Evolutionary conservation across 768 basidiomycete species (phyloP).

Genomic region (Boletus vinaceobasis): DNA sequence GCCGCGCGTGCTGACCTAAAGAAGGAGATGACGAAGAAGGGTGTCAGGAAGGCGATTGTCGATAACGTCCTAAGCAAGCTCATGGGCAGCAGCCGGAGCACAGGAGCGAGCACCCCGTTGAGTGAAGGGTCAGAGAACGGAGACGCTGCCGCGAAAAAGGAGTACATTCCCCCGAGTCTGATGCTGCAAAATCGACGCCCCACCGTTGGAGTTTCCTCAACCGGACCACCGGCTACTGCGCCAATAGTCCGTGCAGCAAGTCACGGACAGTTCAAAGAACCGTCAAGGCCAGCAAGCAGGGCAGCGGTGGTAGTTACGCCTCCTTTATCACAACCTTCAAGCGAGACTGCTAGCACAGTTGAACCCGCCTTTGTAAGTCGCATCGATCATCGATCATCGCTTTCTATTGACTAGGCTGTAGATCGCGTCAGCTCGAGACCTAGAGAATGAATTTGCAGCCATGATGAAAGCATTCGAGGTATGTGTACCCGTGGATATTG

Average conservation of each 20-base stretch:
- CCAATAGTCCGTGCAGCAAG: constrained; percentile 45
- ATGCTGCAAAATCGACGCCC: constrained; percentile 53
- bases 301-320: constrained; percentile 44
- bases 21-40: constrained; percentile 83
- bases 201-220: constrained; percentile 31
- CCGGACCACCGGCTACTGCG: constrained; percentile 24
- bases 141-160: constrained; percentile 37
- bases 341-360: constrained; percentile 45
- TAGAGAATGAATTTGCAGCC: constrained; percentile 78
- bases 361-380: constrained; percentile 66
- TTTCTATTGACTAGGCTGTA: constrained; percentile 27
- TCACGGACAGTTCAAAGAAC: constrained; percentile 47
- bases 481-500: constrained; percentile 13
- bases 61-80: constrained; percentile 75
- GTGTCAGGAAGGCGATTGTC: constrained; percentile 82
- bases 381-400: not conserved
- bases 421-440: constrained; percentile 82
- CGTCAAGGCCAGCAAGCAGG: constrained; percentile 59
- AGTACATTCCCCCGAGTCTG: constrained; percentile 76
- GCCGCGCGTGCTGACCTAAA: constrained; percentile 91
- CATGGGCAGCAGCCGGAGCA: constrained; percentile 40
- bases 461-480: constrained; percentile 86
- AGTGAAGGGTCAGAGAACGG: constrained; percentile 63
- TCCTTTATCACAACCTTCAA: constrained; percentile 39
- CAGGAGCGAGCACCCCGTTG: constrained; percentile 41